Percentiles rank a stretch among this genome's conserved stretches.
Evolutionary conservation across 2,329 filamentous ascomycete species (phyloP).

Genomic region (Exophiala dermatitidis): DNA sequence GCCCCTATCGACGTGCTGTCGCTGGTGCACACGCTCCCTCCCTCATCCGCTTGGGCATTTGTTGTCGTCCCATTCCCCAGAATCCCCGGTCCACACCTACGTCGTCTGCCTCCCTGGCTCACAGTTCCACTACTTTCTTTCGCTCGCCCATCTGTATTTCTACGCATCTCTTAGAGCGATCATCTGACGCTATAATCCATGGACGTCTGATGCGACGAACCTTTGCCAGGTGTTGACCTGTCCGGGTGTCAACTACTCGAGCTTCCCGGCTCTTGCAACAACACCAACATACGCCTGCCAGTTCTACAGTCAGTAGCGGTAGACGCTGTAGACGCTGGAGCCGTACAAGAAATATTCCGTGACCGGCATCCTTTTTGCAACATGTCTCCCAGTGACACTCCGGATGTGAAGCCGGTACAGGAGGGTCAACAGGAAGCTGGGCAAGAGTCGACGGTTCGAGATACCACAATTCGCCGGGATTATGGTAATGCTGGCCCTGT

Average conservation of each 20-base stretch:
- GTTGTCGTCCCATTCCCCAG: background rate
- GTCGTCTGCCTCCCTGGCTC: background rate
- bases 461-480: constrained; percentile 15
- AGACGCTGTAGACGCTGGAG: too few species aligned
- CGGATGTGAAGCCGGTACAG: constrained; percentile 6
- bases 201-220: constrained; percentile 12
- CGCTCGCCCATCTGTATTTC: background rate
- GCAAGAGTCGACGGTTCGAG: background rate
- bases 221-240: constrained; percentile 5
- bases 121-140: background rate
- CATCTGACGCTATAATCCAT: constrained; percentile 9
- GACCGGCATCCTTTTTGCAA: background rate
- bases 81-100: constrained; percentile 1
- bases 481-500: constrained; percentile 11
- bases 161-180: constrained; percentile 1
- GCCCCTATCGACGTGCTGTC: constrained; percentile 15
- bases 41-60: background rate
- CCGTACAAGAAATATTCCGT: too few species aligned
- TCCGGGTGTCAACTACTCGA: background rate
- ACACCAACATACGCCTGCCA: background rate
- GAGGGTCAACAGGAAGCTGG: constrained; percentile 3
- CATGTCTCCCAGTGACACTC: constrained; percentile 15
- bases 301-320: background rate
- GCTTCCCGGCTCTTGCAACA: background rate
- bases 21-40: constrained; percentile 1